phyloP scores from a whole-genome alignment of 1,284 basidiomycete species.

The Fomitopsis pinicola region DNA sequence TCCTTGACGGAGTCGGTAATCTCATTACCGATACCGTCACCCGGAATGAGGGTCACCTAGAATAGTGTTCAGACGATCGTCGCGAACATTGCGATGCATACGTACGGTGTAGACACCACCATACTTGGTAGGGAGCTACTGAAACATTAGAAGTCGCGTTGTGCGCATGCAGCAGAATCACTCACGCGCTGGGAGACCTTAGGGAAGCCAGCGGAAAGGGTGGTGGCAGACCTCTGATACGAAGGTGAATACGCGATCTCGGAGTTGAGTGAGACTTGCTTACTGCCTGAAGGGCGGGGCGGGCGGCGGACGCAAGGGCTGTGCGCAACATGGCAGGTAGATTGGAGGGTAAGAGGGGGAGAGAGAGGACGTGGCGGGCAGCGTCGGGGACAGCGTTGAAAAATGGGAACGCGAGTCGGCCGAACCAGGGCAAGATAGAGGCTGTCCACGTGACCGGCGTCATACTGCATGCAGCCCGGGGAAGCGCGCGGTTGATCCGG shows the following conservation, averaged over 20 bases:
- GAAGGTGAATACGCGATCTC: slow-evolving; percentile 1
- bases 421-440: slow-evolving; percentile 17
- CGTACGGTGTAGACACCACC: slow-evolving; percentile 88
- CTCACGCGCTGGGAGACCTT: slow-evolving; percentile 67
- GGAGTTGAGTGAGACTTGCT: slow-evolving; percentile 18
- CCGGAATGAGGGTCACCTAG: slow-evolving; percentile 91
- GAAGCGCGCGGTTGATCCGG: background rate
- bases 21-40: slow-evolving; percentile 96
- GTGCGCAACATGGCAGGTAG: slow-evolving; percentile 59
- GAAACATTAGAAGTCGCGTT: slow-evolving; percentile 13
- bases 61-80: slow-evolving; percentile 7
- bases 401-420: slow-evolving; percentile 21
- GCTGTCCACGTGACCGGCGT: slow-evolving; percentile 5
- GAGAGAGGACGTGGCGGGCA: slow-evolving; percentile 20
- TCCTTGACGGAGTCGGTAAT: slow-evolving; percentile 99
- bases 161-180: slow-evolving; percentile 5
- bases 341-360: slow-evolving; percentile 20
- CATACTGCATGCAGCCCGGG: slow-evolving; percentile 2
- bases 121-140: slow-evolving; percentile 87
- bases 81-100: slow-evolving; percentile 20
- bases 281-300: slow-evolving; percentile 55
- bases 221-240: slow-evolving; percentile 66
- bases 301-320: slow-evolving; percentile 52
- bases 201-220: slow-evolving; percentile 78
- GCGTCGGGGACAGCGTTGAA: slow-evolving; percentile 15